These are phyloP conservation scores for Krasilnikovozyma curviuscula DNA, from an alignment of 768 basidiomycete species.

Conservation along the genomic window DNA sequence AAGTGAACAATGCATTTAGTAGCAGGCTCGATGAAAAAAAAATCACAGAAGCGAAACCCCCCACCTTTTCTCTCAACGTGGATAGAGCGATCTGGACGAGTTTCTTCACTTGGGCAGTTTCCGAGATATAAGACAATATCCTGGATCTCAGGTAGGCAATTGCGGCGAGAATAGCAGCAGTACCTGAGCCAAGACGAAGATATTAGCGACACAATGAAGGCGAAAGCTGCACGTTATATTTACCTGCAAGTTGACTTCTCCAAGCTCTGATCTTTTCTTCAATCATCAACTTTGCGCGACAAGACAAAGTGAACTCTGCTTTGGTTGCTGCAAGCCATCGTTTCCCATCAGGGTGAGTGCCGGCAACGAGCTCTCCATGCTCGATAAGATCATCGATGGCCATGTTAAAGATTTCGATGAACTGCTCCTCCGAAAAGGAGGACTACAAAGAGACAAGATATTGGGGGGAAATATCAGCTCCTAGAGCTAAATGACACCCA, in stretches of 20 bases:
- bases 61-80: slow-evolving; percentile 37
- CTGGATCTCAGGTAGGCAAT: slow-evolving; percentile 28
- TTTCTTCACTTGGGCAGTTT: slow-evolving; percentile 46
- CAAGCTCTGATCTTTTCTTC: slow-evolving; percentile 51
- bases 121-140: slow-evolving; percentile 37
- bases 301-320: slow-evolving; percentile 46
- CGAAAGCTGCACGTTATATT: slow-evolving; percentile 20
- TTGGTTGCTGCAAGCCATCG: slow-evolving; percentile 59
- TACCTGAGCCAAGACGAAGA: slow-evolving; percentile 14
- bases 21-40: neutral
- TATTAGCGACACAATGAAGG: slow-evolving; percentile 16
- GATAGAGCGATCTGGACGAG: slow-evolving; percentile 64
- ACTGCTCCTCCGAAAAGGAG: slow-evolving; percentile 5
- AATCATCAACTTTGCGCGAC: slow-evolving; percentile 44
- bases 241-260: slow-evolving; percentile 46
- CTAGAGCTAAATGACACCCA: neutral
- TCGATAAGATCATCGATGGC: slow-evolving; percentile 56
- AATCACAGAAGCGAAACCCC: neutral
- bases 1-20: neutral
- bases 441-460: neutral
- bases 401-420: slow-evolving; percentile 45
- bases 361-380: slow-evolving; percentile 53
- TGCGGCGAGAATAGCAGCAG: slow-evolving; percentile 22
- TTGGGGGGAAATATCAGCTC: slow-evolving; percentile 25
- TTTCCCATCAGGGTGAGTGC: slow-evolving; percentile 41